Evolutionary conservation across 2,329 filamentous ascomycete species (phyloP).

Genomic region (Aspergillus luchuensis): DNA sequence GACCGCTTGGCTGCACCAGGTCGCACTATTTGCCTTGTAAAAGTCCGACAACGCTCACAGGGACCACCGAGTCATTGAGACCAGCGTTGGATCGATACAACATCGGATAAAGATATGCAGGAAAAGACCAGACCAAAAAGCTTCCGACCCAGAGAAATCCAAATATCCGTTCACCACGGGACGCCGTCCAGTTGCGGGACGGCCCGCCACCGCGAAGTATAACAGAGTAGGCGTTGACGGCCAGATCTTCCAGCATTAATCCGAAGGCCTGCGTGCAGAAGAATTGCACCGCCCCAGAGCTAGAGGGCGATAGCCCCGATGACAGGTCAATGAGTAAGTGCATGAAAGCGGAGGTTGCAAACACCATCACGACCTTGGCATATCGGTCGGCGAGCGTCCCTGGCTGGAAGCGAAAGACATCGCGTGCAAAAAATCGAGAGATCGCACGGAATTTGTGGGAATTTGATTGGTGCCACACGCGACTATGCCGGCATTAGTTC

Average conservation of each 20-base stretch:
- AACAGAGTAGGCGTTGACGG: not conserved
- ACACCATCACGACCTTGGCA: not conserved
- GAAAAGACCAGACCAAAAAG: constrained; percentile 9
- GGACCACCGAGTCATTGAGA: constrained; percentile 7
- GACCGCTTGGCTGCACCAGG: too few species aligned
- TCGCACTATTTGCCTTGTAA: not conserved
- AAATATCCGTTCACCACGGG: not conserved
- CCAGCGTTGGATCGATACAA: not conserved
- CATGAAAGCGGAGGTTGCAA: constrained; percentile 9
- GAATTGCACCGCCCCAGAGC: constrained; percentile 3
- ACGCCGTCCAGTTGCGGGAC: not conserved
- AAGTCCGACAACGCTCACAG: constrained; percentile 1
- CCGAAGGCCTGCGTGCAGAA: constrained; percentile 9
- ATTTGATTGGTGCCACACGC: constrained; percentile 13
- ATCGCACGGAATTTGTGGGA: constrained; percentile 10
- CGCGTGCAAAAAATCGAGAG: not conserved
- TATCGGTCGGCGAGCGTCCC: not conserved
- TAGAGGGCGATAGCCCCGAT: not conserved
- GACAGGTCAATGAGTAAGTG: constrained; percentile 10
- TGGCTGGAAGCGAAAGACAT: not conserved
- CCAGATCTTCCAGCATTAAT: constrained; percentile 5
- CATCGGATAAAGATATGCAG: constrained; percentile 11
- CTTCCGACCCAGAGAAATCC: constrained; percentile 10
- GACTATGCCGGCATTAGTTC: not conserved
- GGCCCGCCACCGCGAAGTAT: not conserved